Evolutionary conservation across 2,329 filamentous ascomycete species (phyloP), one percentile per base, ranked within the genome.

Genomic region (Pseudogymnoascus sp.): DNA sequence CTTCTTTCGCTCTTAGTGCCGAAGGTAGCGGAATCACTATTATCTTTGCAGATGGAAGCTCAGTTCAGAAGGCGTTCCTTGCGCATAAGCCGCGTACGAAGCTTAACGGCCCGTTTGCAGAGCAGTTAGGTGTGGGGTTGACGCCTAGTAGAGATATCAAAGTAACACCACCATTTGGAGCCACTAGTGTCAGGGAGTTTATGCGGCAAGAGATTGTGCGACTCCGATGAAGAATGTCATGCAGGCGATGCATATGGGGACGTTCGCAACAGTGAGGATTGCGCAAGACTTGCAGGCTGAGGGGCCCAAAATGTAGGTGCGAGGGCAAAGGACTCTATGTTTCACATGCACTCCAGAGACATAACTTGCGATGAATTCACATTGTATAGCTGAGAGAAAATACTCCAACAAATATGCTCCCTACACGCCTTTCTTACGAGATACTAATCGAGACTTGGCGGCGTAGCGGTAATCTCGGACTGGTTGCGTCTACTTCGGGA

Each of bases 121-220:
- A 56, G 50, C 50, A 56, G 50, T 33, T 56, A 29, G 50, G 4
- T 33, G 3, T 56, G n/a, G 50, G 33, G 50, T 16, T 56, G 29
- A 5, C 29, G 29, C 50, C 50, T 33, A 7, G 74, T 70, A 47
- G 76, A 77, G 31, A 81, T 83, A 78, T 82, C 2, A 61, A 24
- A 7, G 37, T 67, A 1, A 3, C 61, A 4, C 2, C 65, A 6
- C 80, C 81, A 38, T 81, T 82, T 67, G 74, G 77, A 35, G 74
- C 78, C 68, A 82, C 82, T 2, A 80, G 70, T 61, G 76, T 82
- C 0, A 73, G 2, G 83, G 83, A 0, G 78, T 82, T 2, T 84
- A 80, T 72, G 82, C 81, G 0, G 80, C 75, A 0, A 83, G 83
- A 0, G 83, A 86, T 70, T 78, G 75, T 56, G 74, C 63, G 6